Evolutionary conservation across 192 early-diverging fungal species (phyloP).

Genomic region (Mortierella antarctica): DNA sequence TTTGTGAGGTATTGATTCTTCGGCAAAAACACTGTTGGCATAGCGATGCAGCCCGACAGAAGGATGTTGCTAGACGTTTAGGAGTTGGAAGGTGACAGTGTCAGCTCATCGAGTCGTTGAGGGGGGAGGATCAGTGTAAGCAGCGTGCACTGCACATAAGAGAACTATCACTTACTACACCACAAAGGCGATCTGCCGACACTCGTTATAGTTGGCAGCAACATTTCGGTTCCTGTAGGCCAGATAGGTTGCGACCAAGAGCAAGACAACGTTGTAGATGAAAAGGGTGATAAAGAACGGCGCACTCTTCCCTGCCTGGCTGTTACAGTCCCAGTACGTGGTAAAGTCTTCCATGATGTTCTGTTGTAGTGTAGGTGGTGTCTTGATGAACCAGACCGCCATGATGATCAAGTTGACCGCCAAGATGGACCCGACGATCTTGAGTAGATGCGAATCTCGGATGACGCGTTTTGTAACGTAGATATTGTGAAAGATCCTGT

Average conservation of each 20-base stretch:
- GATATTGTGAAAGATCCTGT: constrained; percentile 55
- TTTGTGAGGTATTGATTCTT: constrained; percentile 57
- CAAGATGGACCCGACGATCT: constrained; percentile 44
- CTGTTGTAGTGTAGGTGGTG: constrained; percentile 40
- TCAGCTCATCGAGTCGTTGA: too few species aligned
- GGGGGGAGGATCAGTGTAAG: background rate
- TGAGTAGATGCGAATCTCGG: constrained; percentile 43
- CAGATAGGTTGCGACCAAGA: constrained; percentile 30
- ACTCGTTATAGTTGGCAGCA: constrained; percentile 58
- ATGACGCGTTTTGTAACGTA: constrained; percentile 48
- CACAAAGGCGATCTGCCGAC: constrained; percentile 59
- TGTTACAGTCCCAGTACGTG: constrained; percentile 57
- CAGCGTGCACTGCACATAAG: background rate
- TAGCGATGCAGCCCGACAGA: constrained; percentile 39
- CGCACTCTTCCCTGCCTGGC: constrained; percentile 16
- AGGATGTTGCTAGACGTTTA: constrained; percentile 38
- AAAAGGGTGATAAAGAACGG: constrained; percentile 42
- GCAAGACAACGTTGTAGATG: constrained; percentile 52
- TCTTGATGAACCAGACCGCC: constrained; percentile 43
- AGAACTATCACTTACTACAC: constrained; percentile 55
- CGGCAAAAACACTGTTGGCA: constrained; percentile 50
- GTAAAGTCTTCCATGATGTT: constrained; percentile 40
- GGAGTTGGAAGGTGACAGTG: background rate
- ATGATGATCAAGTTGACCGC: constrained; percentile 53
- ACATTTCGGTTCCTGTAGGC: constrained; percentile 57